Evolutionary conservation across 2,329 filamentous ascomycete species (phyloP), one percentile per base, ranked within the genome.

Genomic region (Monascus ruber): DNA sequence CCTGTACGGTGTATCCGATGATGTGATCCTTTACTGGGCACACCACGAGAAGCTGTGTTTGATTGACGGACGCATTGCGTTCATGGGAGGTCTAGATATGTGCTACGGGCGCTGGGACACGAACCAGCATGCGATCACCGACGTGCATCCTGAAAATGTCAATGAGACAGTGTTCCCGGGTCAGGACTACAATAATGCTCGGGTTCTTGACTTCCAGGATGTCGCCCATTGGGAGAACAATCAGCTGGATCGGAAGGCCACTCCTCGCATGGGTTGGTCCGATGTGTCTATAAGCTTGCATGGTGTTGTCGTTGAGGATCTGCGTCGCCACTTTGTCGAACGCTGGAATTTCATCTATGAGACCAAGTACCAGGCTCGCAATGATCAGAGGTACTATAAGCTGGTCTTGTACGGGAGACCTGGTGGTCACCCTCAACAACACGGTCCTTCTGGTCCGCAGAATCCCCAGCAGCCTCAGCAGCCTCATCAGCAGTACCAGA

Each of bases 11-110:
- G 81, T 84, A 36, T 77, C 77, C 28, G 83, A 87, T 27, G 86
- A 83, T 48, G 77, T 87, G 1, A 82, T 94, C 7, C 66, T 94
- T 1, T 94, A 85, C 63, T 94, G 87, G 87, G 85, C 86, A 2
- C 87, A 94, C 52, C 87, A 94, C 51, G 87, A 95, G 64, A 95
- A 95, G 63, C 73, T 94, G 1, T 85, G 85, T 49, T 58, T 94
- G 2, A 66, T 95, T 10, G 87, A 95, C 57, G 77, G 81, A n/a
- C 70, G 71, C 6, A 69, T 81, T 40, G 86, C 81, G 2, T 94
- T 95, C 56, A 94, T 94, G 87, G 87, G 86, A 36, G 88, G 87
- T 17, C 68, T 94, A 1, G 87, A 94, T 62, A 70, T 94, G 52
- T 94, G 79, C 57, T 94, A 87, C 52, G 87, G 87, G 29, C 74